phyloP scores from a whole-genome alignment of 257 asterid genomes.

The Knoxia roxburghii region DNA sequence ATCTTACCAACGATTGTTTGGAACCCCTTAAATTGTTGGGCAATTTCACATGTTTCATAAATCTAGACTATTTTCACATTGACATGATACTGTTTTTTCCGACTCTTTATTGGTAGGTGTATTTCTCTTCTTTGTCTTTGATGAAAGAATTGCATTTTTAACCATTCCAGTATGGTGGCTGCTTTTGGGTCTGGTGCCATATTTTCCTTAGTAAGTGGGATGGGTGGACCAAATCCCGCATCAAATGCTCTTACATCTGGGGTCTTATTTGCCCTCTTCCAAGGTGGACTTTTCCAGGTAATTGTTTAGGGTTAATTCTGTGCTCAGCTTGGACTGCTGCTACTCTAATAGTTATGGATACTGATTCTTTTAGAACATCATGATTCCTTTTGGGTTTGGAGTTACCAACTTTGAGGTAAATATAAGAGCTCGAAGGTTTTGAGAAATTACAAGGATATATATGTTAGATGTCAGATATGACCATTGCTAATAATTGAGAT shows the following conservation, averaged over 20 bases:
- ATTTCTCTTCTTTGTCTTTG: background rate
- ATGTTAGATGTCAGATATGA: background rate
- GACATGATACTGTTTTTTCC: background rate
- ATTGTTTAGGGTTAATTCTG: conserved; percentile 1
- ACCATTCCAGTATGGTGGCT: conserved; percentile 72
- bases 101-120: background rate
- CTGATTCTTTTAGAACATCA: background rate
- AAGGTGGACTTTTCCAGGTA: conserved; percentile 93
- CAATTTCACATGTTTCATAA: background rate
- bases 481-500: background rate
- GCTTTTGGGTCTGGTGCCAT: conserved; percentile 93
- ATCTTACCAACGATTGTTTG: background rate
- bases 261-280: conserved; percentile 76
- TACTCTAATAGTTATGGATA: conserved; percentile 1
- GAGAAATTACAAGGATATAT: background rate
- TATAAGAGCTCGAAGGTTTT: background rate
- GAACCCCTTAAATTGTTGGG: background rate
- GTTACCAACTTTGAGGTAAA: background rate
- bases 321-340: background rate
- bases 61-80: background rate
- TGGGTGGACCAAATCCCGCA: conserved; percentile 76
- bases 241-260: conserved; percentile 70
- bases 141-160: conserved; percentile 9
- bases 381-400: background rate
- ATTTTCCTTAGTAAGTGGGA: conserved; percentile 80